Base-by-base conservation (phyloP, 2,329 filamentous ascomycete genomes). In the Xylariaceae sp. region DNA sequence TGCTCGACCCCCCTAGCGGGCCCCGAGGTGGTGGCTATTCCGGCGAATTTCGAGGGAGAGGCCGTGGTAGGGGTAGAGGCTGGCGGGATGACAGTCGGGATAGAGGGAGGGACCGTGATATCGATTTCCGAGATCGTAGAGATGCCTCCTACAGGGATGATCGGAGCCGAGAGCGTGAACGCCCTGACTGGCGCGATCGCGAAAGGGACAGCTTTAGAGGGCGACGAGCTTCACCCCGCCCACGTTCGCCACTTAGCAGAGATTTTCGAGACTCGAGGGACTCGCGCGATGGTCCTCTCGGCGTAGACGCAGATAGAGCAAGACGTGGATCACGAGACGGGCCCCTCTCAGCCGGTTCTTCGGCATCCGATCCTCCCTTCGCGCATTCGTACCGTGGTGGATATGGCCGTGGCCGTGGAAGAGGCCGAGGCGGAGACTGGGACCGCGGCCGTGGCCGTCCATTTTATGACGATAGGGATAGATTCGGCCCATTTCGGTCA, bases 251-350 rank as follows among this genome's bases (percentile, higher is more conserved):
- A 9, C 77, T 76, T 9, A 77, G 79, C 29, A 76, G 85, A 60
- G 85, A 88, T 65, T 83, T 83, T 56, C 79, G 86, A 64, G 84
- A 87, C 72, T 74, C 62, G 73, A 81, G 55, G 68, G 77, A 63
- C 46, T 39, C 68, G 66, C 60, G 68, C 51, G 80, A 84, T 63
- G 70, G 73, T 1, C 84, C 83, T 0, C 74, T 84, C 34, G 84
- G 83, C 46, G 73, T 87, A 5, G 87, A 91, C 60, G 77, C 83
- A 6, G 83, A 85, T 55, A 79, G 87, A 55, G 81, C 84, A 19
- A 77, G 87, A 51, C 78, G 87, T 46, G 84, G 80, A 12, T 89
- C 87, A 6, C 78, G 88, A 64, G 88, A 91, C 64, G 87, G 87
- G 0, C 86, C 87, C 8, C 79, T 84, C 27, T 88, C 86, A 1